Evolutionary conservation across 1,284 basidiomycete species (phyloP).

Genomic region (Apiotrichum gamsii): DNA sequence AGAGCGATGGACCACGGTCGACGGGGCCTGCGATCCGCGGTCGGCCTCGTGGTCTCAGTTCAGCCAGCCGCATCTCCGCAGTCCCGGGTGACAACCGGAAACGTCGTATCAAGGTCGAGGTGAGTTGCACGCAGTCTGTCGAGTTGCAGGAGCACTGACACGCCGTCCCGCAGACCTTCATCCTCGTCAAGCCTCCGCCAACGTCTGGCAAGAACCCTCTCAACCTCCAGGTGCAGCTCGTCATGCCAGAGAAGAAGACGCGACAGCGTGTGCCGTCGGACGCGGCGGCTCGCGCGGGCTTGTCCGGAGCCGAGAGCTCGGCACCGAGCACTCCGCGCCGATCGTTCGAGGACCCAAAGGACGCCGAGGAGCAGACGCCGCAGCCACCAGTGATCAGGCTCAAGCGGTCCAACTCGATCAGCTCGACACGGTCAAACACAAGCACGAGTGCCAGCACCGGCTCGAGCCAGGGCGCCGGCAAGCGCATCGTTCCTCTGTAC

Average conservation of each 20-base stretch:
- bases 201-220: constrained; percentile 82
- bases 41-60: constrained; percentile 6
- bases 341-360: constrained; percentile 7
- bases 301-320: background rate
- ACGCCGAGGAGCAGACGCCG: background rate
- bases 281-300: background rate
- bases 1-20: no score
- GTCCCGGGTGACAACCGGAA: background rate
- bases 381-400: background rate
- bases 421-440: constrained; percentile 14
- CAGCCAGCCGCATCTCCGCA: constrained; percentile 1
- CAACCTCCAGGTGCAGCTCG: constrained; percentile 88
- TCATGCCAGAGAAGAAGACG: constrained; percentile 42
- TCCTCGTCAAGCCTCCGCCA: constrained; percentile 45
- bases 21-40: background rate
- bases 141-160: constrained; percentile 1
- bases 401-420: constrained; percentile 22
- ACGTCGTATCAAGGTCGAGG: constrained; percentile 4
- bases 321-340: constrained; percentile 4
- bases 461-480: constrained; percentile 6
- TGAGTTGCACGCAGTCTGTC: no score
- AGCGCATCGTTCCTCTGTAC: constrained; percentile 82
- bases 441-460: constrained; percentile 11
- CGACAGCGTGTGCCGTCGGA: background rate
- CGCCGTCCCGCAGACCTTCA: constrained; percentile 58